A percentile compares a stretch with the other conserved stretches of the same genome.
Conservation (phyloP, 2,329 filamentous ascomycete genomes). For the Pestalotiopsis sp. region DNA sequence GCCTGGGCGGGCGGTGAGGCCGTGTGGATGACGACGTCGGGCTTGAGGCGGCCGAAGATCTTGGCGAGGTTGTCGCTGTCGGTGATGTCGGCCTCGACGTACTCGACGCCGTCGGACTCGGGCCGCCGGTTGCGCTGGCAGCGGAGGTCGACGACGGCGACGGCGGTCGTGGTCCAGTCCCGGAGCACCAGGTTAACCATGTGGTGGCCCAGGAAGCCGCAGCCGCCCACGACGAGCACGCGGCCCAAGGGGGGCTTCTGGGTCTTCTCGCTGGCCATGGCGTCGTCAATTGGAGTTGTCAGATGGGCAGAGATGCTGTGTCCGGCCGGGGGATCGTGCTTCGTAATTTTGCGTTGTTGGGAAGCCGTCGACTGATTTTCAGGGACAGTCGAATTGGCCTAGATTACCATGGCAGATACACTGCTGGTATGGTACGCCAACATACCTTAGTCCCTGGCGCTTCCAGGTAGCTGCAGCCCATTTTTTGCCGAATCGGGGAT, state of each 20-base stretch:
- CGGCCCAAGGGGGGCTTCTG: slow-evolving; percentile 55
- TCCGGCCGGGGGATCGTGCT: not conserved
- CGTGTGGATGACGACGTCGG: slow-evolving; percentile 88
- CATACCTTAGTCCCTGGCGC: not conserved
- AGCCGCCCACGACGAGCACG: slow-evolving; percentile 79
- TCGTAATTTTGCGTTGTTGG: no score
- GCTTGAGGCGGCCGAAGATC: slow-evolving; percentile 66
- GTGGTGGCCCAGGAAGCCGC: slow-evolving; percentile 82
- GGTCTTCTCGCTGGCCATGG: slow-evolving; percentile 16
- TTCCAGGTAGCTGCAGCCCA: not conserved
- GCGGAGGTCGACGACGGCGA: slow-evolving; percentile 72
- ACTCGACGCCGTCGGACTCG: slow-evolving; percentile 56
- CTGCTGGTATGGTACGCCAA: not conserved
- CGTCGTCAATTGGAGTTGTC: not conserved
- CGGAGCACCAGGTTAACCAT: slow-evolving; percentile 73
- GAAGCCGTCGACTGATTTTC: not conserved
- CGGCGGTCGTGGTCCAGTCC: slow-evolving; percentile 54
- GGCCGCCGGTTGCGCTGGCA: slow-evolving; percentile 68
- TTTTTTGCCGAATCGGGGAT: slow-evolving; percentile 6
- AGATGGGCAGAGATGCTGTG: not conserved
- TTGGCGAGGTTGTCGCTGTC: slow-evolving; percentile 59
- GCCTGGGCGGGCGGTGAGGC: slow-evolving; percentile 68
- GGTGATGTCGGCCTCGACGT: slow-evolving; percentile 79
- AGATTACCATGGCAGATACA: not conserved
- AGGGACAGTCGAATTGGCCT: not conserved